phyloP scores from a whole-genome alignment of 192 early-diverging fungal species.

The Podila clonocystis region DNA sequence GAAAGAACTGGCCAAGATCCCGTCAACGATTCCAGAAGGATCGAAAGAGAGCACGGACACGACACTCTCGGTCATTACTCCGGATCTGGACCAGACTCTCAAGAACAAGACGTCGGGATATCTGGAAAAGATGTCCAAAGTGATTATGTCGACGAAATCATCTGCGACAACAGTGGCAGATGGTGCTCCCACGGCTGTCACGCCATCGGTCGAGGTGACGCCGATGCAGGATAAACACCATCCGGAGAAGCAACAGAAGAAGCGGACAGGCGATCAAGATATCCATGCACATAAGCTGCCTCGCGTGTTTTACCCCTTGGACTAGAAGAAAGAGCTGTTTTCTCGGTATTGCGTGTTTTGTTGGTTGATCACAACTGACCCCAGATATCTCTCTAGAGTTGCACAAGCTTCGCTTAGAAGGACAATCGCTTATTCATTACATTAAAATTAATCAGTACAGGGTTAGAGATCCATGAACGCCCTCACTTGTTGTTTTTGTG shows the following conservation, averaged over 20 bases:
- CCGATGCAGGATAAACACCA: not conserved
- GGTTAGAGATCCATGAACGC: too few relatives aligned
- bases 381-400: too few relatives aligned
- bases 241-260: not conserved
- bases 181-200: not conserved
- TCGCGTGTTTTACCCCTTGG: slow-evolving; percentile 39
- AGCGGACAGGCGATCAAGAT: not conserved
- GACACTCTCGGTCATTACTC: not conserved
- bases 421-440: too few relatives aligned
- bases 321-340: not conserved
- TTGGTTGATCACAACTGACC: not conserved
- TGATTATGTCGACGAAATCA: slow-evolving; percentile 8
- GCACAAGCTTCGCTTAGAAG: too few relatives aligned
- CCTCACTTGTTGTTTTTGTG: too few relatives aligned
- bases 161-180: not conserved
- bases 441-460: too few relatives aligned
- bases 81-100: slow-evolving; percentile 12
- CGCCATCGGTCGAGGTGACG: not conserved
- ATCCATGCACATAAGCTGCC: slow-evolving; percentile 14
- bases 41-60: slow-evolving; percentile 15
- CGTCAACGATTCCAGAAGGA: slow-evolving; percentile 20
- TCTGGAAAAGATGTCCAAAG: slow-evolving; percentile 49
- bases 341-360: not conserved
- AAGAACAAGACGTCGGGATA: slow-evolving; percentile 44
- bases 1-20: slow-evolving; percentile 5